Base-by-base conservation (phyloP, 345 rosid species). In the Boechera stricta region DNA sequence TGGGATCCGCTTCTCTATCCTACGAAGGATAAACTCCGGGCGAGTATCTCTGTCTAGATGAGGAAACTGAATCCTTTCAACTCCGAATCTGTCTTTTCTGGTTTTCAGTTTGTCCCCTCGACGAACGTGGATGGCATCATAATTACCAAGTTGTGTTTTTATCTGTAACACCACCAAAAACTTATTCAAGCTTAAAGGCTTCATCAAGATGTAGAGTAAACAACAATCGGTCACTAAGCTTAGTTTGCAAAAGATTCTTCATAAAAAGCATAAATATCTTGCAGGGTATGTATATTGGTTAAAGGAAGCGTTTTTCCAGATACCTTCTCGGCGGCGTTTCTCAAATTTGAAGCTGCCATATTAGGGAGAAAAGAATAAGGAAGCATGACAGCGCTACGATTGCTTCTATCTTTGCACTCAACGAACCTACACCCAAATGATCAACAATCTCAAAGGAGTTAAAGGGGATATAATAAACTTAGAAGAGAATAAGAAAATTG, bases 1-100 rank as follows among this genome's bases (percentile, higher is more conserved):
- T 24, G 96, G 92, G 51, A 96, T 86, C 86, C 88, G 88, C 69
- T 88, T 87, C 80, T 85, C 84, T 49, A 96, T 90, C 82, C 91
- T 86, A 75, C 13, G 86, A 55, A 90, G 88, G 60, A 96, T 93
- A 77, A 89, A 91, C 69, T 93, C 94, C 0, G 98, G 88, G 16
- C 82, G 92, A n/a, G 99, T 96, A 69, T 93, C 98, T 83, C 97
- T 87, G 71, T 93, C 98, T 75, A 93, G 66, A 89, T 93, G 99
- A 64, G 99, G 99, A 82, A 89, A 92, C 32, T 93, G 81, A 79
- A 73, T 90, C 85, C 99, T 88, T 51, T 85, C 82, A 54, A 90
- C 91, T 49, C 99, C 99, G 51, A 82, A 77, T 63, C 96, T 80
- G 77, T 96, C 99, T 79, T 90, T 91, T 81, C 98, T 89, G 33